These are phyloP conservation scores for Dendryphion nanum DNA, from an alignment of 2,329 filamentous ascomycete species.

Conservation along the genomic window DNA sequence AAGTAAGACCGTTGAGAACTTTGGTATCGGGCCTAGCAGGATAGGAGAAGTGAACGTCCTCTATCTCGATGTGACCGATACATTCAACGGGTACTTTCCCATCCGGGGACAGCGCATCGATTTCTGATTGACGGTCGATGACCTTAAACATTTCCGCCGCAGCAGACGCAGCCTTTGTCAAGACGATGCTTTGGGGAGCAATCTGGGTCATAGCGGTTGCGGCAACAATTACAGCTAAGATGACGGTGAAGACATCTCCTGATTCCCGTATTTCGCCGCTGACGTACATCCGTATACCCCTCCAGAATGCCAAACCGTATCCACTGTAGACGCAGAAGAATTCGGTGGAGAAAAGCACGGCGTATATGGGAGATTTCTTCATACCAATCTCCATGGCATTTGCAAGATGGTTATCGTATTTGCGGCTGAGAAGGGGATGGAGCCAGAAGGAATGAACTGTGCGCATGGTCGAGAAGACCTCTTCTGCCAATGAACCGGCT, in stretches of 20 bases:
- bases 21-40: slow-evolving; percentile 86
- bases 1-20: slow-evolving; percentile 78
- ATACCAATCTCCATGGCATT: slow-evolving; percentile 45
- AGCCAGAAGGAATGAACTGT: slow-evolving; percentile 51
- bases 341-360: slow-evolving; percentile 43
- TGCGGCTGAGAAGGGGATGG: slow-evolving; percentile 41
- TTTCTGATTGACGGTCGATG: slow-evolving; percentile 75
- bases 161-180: slow-evolving; percentile 33
- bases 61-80: slow-evolving; percentile 64
- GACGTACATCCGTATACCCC: slow-evolving; percentile 56
- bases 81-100: slow-evolving; percentile 21
- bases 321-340: slow-evolving; percentile 44
- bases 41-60: slow-evolving; percentile 85
- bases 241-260: slow-evolving; percentile 34
- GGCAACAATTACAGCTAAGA: slow-evolving; percentile 34
- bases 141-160: slow-evolving; percentile 48
- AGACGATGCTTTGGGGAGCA: slow-evolving; percentile 83
- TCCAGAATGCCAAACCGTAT: slow-evolving; percentile 51
- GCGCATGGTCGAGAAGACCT: slow-evolving; percentile 50
- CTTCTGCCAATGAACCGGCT: slow-evolving; percentile 50
- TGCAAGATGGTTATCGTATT: slow-evolving; percentile 45
- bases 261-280: slow-evolving; percentile 47
- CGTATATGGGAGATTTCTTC: slow-evolving; percentile 46
- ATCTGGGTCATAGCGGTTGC: slow-evolving; percentile 77
- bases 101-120: slow-evolving; percentile 55